Evolutionary conservation across 139 green algal species (phyloP).

Genomic region (Chlamydomonas asymmetrica): DNA sequence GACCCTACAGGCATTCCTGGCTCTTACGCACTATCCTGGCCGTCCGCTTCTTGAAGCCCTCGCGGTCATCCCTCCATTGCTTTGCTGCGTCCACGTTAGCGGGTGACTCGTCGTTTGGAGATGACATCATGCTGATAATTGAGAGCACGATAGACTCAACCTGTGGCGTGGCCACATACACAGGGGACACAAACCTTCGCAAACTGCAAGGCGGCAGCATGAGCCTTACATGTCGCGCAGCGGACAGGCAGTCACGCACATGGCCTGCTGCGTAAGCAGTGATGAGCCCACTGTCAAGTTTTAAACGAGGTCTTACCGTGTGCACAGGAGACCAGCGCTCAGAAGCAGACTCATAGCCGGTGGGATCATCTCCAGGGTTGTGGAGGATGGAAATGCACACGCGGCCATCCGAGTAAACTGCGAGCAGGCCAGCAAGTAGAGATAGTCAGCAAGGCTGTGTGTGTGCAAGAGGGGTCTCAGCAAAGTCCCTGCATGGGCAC

Average conservation of each 20-base stretch:
- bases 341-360: slow-evolving; percentile 92
- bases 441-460: no score
- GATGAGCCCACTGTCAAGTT: background rate
- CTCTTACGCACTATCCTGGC: slow-evolving; percentile 84
- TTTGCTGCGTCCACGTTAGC: slow-evolving; percentile 99
- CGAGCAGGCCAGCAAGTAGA: background rate
- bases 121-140: slow-evolving; percentile 99
- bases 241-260: no score
- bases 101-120: slow-evolving; percentile 97
- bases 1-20: slow-evolving; percentile 86
- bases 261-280: background rate
- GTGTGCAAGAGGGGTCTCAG: no score
- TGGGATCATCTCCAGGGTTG: slow-evolving; percentile 91
- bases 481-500: background rate
- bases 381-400: slow-evolving; percentile 99
- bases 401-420: slow-evolving; percentile 94
- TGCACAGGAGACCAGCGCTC: slow-evolving; percentile 98
- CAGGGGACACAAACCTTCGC: no score
- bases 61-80: slow-evolving; percentile 85
- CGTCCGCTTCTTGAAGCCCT: slow-evolving; percentile 92
- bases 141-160: slow-evolving; percentile 98
- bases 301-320: slow-evolving; percentile 66
- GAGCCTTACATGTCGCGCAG: no score
- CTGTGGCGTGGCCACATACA: slow-evolving; percentile 89
- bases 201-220: no score